These are phyloP conservation scores for Paradendryphiella salina DNA, from an alignment of 2,329 filamentous ascomycete genomes.

Conservation along the genomic window DNA sequence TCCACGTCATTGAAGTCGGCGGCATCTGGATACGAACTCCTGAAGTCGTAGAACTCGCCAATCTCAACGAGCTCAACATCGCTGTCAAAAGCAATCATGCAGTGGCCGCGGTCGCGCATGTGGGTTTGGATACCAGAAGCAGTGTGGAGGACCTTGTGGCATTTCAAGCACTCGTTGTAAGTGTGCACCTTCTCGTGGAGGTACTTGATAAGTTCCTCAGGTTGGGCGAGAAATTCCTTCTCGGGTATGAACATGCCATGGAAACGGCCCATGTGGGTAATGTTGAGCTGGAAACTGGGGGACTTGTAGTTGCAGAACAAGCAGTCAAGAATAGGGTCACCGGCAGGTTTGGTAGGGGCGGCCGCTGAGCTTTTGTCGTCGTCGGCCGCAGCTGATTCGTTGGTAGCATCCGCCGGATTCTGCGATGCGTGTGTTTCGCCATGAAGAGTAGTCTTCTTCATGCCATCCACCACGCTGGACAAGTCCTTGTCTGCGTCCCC, in stretches of 20 bases:
- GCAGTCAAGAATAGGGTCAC: slow-evolving; percentile 60
- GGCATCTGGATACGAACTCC: slow-evolving; percentile 88
- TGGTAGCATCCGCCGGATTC: neutral
- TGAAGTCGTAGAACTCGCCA: slow-evolving; percentile 96
- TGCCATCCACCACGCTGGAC: slow-evolving; percentile 72
- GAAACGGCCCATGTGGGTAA: slow-evolving; percentile 85
- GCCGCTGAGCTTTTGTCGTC: slow-evolving; percentile 46
- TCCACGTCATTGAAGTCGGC: slow-evolving; percentile 61
- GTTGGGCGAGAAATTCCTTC: slow-evolving; percentile 76
- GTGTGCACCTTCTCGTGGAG: slow-evolving; percentile 79
- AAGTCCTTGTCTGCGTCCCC: slow-evolving; percentile 75
- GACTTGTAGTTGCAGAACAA: slow-evolving; percentile 92
- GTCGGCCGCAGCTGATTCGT: slow-evolving; percentile 44
- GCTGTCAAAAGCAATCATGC: slow-evolving; percentile 89
- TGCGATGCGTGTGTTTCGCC: slow-evolving; percentile 49
- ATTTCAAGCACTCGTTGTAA: slow-evolving; percentile 83
- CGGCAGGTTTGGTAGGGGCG: slow-evolving; percentile 34
- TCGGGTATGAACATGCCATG: slow-evolving; percentile 98
- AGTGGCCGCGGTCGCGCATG: slow-evolving; percentile 96
- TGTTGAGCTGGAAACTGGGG: slow-evolving; percentile 72
- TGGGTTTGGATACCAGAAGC: slow-evolving; percentile 86
- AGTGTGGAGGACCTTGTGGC: slow-evolving; percentile 78
- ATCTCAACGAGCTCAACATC: slow-evolving; percentile 92
- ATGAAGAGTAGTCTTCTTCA: slow-evolving; percentile 66
- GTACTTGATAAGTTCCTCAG: slow-evolving; percentile 78